phyloP scores from a whole-genome alignment of 768 basidiomycete genomes.

The Xanthoconium stramineum region DNA sequence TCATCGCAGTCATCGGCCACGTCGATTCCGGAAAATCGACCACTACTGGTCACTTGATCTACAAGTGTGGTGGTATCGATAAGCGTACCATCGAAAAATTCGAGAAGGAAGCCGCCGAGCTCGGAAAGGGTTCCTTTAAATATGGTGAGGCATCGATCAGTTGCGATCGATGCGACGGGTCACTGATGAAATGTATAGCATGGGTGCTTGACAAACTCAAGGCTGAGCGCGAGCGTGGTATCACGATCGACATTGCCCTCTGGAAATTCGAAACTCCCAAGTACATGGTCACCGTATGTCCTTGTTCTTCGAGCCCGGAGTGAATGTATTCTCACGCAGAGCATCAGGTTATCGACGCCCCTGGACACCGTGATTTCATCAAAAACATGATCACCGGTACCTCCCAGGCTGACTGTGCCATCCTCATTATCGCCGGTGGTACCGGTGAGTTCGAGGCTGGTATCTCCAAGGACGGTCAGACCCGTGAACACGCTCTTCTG shows the following conservation, averaged over 20 bases:
- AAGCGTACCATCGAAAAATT: slow-evolving; percentile 99
- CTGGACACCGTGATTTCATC: slow-evolving; percentile 99
- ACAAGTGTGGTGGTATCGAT: slow-evolving; percentile 99
- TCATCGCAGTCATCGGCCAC: slow-evolving; percentile 84
- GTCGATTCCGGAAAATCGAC: slow-evolving; percentile 99
- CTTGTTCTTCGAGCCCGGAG: neutral
- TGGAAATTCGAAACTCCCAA: slow-evolving; percentile 99
- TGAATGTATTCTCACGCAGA: slow-evolving; percentile 2
- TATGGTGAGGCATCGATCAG: slow-evolving; percentile 63
- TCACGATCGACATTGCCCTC: slow-evolving; percentile 99
- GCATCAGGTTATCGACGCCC: slow-evolving; percentile 93
- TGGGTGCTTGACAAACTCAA: slow-evolving; percentile 99
- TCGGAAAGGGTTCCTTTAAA: slow-evolving; percentile 99
- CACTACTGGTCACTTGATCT: slow-evolving; percentile 99
- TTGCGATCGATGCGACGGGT: slow-evolving; percentile 12
- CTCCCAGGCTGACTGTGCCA: slow-evolving; percentile 99
- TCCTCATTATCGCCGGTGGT: slow-evolving; percentile 99
- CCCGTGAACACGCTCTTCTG: slow-evolving; percentile 99
- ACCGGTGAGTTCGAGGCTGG: slow-evolving; percentile 99
- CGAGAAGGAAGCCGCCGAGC: slow-evolving; percentile 99
- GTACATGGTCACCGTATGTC: slow-evolving; percentile 84
- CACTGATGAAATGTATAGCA: slow-evolving; percentile 50
- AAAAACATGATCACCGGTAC: slow-evolving; percentile 99
- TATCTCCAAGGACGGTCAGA: slow-evolving; percentile 99
- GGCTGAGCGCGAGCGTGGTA: slow-evolving; percentile 99